Evolutionary conservation across 2,329 filamentous ascomycete genomes (phyloP), one percentile per base, ranked within the genome.

Genomic region (Phaeosphaeriaceae sp.): DNA sequence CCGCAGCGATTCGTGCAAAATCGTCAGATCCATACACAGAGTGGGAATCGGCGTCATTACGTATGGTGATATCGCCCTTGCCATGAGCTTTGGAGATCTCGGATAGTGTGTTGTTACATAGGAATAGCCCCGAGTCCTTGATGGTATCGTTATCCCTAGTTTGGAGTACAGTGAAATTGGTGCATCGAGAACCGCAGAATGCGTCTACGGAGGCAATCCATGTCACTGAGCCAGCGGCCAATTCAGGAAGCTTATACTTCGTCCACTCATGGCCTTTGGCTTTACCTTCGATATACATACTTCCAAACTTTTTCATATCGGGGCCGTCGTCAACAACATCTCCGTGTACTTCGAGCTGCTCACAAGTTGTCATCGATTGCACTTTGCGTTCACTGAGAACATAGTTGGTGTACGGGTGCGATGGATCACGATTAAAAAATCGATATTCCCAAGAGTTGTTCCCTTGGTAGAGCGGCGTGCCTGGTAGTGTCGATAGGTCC

Each of bases 351-450:
- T 63, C 46, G 4, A 68, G 51, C 30, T 67, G 30, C 7, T 50
- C 28, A 44, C 68, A 72, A 3, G 56, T 56, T 2, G 67, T 61
- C 0, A 8, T 45, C 2, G 62, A 58, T 2, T 42, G 54, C 0
- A 72, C 45, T 13, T 49, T 66, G 18, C 70, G 60, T 2, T 48
- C 50, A 8, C 63, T 64, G 6, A 65, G 48, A 4, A 64, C 21
- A 35, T 70, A 70, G 36, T 71, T 66, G 12, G 60, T 56, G 34
- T 58, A 73, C 13, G 54, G 53, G 11, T 64, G 66, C 0, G 45
- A 34, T 3, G 68, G 67, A n/a, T 72, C 65, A 4, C 69, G 63
- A 32, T 70, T 71, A 42, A 66, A 60, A 42, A 73, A 72, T 8
- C 57, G 53, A 43, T 72, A 73, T 9, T 66, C 56, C 42, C 64